Percentiles rank a stretch among this genome's conserved stretches.
phyloP scores from a whole-genome alignment of 176 grass and related monocot genomes.

The Oryza glumipatula region DNA sequence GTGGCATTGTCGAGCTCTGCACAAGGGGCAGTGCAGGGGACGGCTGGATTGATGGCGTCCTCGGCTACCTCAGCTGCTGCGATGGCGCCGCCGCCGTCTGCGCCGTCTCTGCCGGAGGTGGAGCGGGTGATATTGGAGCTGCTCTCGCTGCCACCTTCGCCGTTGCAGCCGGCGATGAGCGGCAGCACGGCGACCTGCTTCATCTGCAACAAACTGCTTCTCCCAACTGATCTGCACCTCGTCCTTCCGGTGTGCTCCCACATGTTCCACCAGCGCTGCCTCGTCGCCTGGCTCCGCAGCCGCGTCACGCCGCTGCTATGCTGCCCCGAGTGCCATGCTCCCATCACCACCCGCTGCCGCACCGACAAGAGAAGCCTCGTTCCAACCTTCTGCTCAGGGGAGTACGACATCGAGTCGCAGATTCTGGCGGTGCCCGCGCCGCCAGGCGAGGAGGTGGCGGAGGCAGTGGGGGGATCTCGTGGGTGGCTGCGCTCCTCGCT shows the following conservation, averaged over 20 bases:
- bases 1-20: neutral
- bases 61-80: neutral
- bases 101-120: slow-evolving; percentile 37
- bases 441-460: slow-evolving; percentile 30
- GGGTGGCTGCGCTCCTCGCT: slow-evolving; percentile 47
- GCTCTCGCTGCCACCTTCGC: neutral
- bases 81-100: slow-evolving; percentile 30
- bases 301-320: neutral
- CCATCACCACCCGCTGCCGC: slow-evolving; percentile 1
- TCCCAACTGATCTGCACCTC: slow-evolving; percentile 3
- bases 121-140: slow-evolving; percentile 46
- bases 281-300: slow-evolving; percentile 24
- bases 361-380: neutral
- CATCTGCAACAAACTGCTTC: slow-evolving; percentile 7
- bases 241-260: slow-evolving; percentile 38
- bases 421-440: neutral
- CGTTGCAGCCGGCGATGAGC: neutral
- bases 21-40: slow-evolving; percentile 11
- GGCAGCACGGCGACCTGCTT: slow-evolving; percentile 14
- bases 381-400: slow-evolving; percentile 15
- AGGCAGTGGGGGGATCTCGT: slow-evolving; percentile 22
- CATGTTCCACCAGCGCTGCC: slow-evolving; percentile 40
- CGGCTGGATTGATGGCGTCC: neutral
- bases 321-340: slow-evolving; percentile 30
- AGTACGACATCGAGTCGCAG: slow-evolving; percentile 44